A percentile compares a stretch with the other conserved stretches of the same genome.
Conservation (phyloP, 1,284 basidiomycete genomes). For the Trichosporon sp. region DNA sequence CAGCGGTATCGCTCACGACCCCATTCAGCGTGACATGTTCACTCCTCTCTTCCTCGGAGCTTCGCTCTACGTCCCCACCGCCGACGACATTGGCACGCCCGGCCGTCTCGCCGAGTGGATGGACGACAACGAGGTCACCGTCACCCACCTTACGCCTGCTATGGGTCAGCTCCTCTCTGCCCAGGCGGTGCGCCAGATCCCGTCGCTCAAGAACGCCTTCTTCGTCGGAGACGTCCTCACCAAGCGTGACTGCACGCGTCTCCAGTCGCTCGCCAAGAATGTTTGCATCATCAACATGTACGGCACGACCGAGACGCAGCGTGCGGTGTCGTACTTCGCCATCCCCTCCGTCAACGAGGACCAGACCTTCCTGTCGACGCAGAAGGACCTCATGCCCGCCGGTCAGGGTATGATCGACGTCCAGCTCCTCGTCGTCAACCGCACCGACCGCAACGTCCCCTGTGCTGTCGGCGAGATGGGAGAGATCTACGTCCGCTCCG, state of each 20-base stretch:
- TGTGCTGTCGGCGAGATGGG: constrained; percentile 97
- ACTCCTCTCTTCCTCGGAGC: constrained; percentile 98
- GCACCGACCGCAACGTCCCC: constrained; percentile 78
- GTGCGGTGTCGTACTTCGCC: constrained; percentile 95
- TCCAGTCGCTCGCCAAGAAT: constrained; percentile 89
- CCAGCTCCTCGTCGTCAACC: constrained; percentile 93
- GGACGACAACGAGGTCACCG: constrained; percentile 80
- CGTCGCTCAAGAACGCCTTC: constrained; percentile 84
- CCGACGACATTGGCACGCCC: constrained; percentile 95
- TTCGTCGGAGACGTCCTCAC: constrained; percentile 99
- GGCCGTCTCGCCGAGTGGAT: constrained; percentile 98
- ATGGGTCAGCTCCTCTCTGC: constrained; percentile 99
- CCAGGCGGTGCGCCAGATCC: constrained; percentile 85
- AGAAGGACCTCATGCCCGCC: constrained; percentile 98
- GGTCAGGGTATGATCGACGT: constrained; percentile 98
- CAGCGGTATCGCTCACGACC: constrained; percentile 98
- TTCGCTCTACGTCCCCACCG: constrained; percentile 89
- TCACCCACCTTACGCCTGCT: constrained; percentile 95
- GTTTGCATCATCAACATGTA: constrained; percentile 99
- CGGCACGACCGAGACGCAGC: constrained; percentile 98
- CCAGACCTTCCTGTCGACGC: constrained; percentile 82
- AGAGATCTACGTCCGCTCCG: constrained; percentile 96
- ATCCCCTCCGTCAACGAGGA: constrained; percentile 83
- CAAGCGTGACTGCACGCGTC: constrained; percentile 92
- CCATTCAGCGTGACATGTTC: constrained; percentile 99